Conservation (phyloP, 352 stramenopile species). For the Achlya hypogyna region DNA sequence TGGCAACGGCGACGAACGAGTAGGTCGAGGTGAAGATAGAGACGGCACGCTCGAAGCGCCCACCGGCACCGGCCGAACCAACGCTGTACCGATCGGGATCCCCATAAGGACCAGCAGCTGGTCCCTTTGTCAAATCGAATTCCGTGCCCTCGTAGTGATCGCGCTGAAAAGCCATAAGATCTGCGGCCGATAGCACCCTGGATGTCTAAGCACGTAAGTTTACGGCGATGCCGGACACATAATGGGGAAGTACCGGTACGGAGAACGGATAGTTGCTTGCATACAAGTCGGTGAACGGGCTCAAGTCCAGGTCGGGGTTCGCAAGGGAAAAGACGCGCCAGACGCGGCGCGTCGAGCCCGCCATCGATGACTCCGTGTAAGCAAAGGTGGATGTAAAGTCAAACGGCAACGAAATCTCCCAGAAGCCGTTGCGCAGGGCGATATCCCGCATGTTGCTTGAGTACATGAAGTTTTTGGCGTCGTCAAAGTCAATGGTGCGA, state of each 20-base stretch:
- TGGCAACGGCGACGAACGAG: slow-evolving; percentile 66
- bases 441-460: slow-evolving; percentile 83
- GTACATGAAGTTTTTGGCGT: slow-evolving; percentile 81
- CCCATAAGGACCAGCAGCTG: slow-evolving; percentile 77
- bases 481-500: slow-evolving; percentile 63
- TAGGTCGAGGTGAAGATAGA: slow-evolving; percentile 91
- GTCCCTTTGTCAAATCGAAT: slow-evolving; percentile 81
- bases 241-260: slow-evolving; percentile 32
- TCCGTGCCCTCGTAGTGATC: slow-evolving; percentile 90
- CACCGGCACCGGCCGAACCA: slow-evolving; percentile 39
- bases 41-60: slow-evolving; percentile 87
- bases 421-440: slow-evolving; percentile 73
- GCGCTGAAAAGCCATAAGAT: slow-evolving; percentile 87
- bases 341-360: slow-evolving; percentile 84
- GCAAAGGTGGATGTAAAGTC: slow-evolving; percentile 86
- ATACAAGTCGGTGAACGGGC: slow-evolving; percentile 61
- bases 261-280: slow-evolving; percentile 83
- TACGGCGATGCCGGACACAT: slow-evolving; percentile 44
- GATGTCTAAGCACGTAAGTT: slow-evolving; percentile 81
- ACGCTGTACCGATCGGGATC: slow-evolving; percentile 82
- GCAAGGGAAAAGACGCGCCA: slow-evolving; percentile 85
- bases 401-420: slow-evolving; percentile 50
- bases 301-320: slow-evolving; percentile 54
- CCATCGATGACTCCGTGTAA: slow-evolving; percentile 28
- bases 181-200: slow-evolving; percentile 46